Base-by-base conservation (phyloP, 805 yeast species). In the Danielia reshetovae region DNA sequence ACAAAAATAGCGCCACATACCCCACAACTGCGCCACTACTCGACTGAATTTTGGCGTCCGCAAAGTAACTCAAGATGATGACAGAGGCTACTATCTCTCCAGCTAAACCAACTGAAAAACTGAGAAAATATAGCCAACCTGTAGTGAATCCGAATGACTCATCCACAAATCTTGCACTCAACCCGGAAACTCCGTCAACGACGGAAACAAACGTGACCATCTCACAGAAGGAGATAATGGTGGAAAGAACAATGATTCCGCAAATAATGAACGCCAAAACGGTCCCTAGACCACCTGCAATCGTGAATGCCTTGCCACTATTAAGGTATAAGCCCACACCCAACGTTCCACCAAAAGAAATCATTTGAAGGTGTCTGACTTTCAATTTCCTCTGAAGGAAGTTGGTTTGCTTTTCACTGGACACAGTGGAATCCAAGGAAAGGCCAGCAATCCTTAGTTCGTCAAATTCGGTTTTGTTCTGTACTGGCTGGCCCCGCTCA, bases 61-160 rank as follows among this genome's bases (percentile, higher is more conserved):
- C 72, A 52, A 78, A 87, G 51, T 78, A 86, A 29, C 83, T 73
- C 28, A 86, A 59, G 79, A 85, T 74, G 19, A 86, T 79, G 0
- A 86, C 77, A 13, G 85, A 82, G 0, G 94, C 94, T 9, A 86
- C 82, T 3, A 86, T 71, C 51, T 85, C 95, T 0, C 89, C 77
- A 0, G 95, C 88, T 40, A 85, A 61, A 0, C 87, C 86, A 31
- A 83, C 60, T 11, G 82, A 70, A 53, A 81, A 84, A 36, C 85
- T 77, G 12, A 81, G 52, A 76, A 86, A 85, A 54, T 86, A 86
- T 19, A 77, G 65, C 65, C 87, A 74, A 1, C 90, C 89, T 0
- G 79, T 64, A 3, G 85, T 76, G 56, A 81, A 81, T 2, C 88
- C 88, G 59, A 81, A 79, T 0, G 87, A 81, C 51, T 81, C 88